phyloP scores from a whole-genome alignment of 2,329 filamentous ascomycete species.

The Diaporthe sp. region DNA sequence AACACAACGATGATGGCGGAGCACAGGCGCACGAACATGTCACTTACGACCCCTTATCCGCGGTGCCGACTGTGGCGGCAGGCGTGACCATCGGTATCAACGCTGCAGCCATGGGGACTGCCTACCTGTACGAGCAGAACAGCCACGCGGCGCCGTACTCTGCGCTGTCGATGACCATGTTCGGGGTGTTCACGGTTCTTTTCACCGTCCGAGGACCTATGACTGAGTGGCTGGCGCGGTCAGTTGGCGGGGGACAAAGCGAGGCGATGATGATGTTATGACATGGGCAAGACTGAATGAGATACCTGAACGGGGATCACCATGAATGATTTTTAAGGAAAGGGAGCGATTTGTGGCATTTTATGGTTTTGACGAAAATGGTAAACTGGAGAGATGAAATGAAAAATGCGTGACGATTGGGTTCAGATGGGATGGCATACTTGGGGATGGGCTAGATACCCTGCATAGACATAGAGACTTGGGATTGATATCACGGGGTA shows the following conservation, averaged over 20 bases:
- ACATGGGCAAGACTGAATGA: not conserved
- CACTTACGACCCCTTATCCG: conserved; percentile 34
- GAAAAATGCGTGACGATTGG: not conserved
- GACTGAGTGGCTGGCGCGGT: conserved; percentile 47
- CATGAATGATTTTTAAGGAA: not conserved
- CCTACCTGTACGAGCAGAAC: conserved; percentile 64
- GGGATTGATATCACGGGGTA: not conserved
- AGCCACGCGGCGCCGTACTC: conserved; percentile 66
- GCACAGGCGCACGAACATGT: too few species aligned
- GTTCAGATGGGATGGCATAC: not conserved
- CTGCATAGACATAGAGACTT: conserved; percentile 26
- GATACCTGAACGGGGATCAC: not conserved
- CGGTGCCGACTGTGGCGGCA: conserved; percentile 55
- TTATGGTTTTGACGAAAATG: not conserved
- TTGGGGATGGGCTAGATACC: conserved; percentile 10
- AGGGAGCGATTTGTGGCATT: not conserved
- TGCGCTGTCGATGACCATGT: conserved; percentile 66
- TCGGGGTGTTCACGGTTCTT: conserved; percentile 66
- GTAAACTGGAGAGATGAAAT: not conserved
- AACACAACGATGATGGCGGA: too few species aligned
- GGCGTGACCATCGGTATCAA: conserved; percentile 68
- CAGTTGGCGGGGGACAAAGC: conserved; percentile 40
- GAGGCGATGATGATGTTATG: conserved; percentile 33
- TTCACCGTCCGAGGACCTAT: conserved; percentile 62
- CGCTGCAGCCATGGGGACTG: conserved; percentile 68